Conservation (phyloP, 192 early-diverging fungal species). For the Coemansia sp. region DNA sequence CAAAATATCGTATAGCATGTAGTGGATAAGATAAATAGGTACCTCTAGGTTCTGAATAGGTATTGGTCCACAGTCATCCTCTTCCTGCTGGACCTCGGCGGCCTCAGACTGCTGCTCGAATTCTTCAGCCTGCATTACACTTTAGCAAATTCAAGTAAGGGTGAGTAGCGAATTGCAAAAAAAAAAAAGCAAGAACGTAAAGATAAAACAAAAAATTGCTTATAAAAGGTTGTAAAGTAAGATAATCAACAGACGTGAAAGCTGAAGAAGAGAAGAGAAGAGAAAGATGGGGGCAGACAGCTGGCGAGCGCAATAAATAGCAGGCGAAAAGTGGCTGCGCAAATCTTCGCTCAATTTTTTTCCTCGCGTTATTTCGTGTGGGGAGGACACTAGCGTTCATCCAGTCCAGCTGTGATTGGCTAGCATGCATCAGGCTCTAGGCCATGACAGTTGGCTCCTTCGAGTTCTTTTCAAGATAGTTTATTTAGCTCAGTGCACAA, state of each 20-base stretch:
- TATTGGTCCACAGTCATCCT: constrained; percentile 58
- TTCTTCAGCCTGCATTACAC: constrained; percentile 50
- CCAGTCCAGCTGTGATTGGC: constrained; percentile 2
- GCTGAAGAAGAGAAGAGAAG: constrained; percentile 14
- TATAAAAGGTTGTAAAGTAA: constrained; percentile 16
- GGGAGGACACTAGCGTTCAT: background rate
- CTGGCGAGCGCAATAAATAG: background rate
- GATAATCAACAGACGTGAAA: background rate
- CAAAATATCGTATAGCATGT: background rate
- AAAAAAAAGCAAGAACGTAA: background rate
- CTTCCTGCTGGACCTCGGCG: constrained; percentile 57
- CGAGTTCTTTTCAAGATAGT: background rate
- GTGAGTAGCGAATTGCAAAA: background rate
- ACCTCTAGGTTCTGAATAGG: constrained; percentile 63
- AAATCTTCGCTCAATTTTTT: constrained; percentile 4
- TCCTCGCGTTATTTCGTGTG: background rate
- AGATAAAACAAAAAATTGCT: constrained; percentile 8
- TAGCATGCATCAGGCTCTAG: background rate
- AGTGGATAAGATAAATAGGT: background rate
- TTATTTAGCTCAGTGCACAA: constrained; percentile 6
- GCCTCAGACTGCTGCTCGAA: constrained; percentile 57
- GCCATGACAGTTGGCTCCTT: background rate
- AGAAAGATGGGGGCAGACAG: background rate
- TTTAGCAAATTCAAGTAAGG: background rate
- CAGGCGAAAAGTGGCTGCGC: constrained; percentile 27